Evolutionary conservation across 805 yeast genomes (phyloP), one percentile per base, ranked within the genome.

Genomic region (Candida broadrunensis): DNA sequence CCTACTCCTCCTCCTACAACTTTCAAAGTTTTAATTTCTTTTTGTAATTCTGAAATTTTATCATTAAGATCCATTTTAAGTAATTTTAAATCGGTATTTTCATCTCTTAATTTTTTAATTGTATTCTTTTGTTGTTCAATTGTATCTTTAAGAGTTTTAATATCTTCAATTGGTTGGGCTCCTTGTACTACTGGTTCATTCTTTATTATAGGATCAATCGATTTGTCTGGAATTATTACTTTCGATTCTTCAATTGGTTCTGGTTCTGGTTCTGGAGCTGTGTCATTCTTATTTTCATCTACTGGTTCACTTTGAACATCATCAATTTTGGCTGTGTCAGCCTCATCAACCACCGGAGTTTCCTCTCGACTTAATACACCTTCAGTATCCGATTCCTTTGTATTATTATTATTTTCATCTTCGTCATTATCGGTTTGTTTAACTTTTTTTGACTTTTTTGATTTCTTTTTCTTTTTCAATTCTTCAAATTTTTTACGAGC

Each of bases 401-500:
- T n/a, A n/a, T n/a, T n/a, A n/a, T 21, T 21, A 9, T 21, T 21
- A 21, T 21, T 9, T 14, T 69, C 60, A 71, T 71, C 55, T 68
- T 74, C 36, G 8, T 39, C 33, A 3, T 42, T 34, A 15, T 46
- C 51, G 13, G 43, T 41, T 45, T 32, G 42, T 50, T 46, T 67
- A 62, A 52, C 65, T 68, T 59, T 67, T 63, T 61, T 68, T 69
- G 59, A 72, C 70, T 55, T 70, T 75, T 56, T 72, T 77, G 56
- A 78, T 78, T 80, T 69, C 55, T 71, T 68, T 48, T 69, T 71
- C 61, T 70, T 71, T 61, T 78, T 85, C 69, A 85, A 63, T 52
- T 83, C 87, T 44, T 84, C 89, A 49, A 71, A 78, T 72, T 81
- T 77, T 65, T 81, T 83, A 52, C 85, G 75, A 4, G 91, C 93